Evolutionary conservation across 176 grass and related monocot species (phyloP), one percentile per base, ranked within the genome.

Genomic region (Zea mays): DNA sequence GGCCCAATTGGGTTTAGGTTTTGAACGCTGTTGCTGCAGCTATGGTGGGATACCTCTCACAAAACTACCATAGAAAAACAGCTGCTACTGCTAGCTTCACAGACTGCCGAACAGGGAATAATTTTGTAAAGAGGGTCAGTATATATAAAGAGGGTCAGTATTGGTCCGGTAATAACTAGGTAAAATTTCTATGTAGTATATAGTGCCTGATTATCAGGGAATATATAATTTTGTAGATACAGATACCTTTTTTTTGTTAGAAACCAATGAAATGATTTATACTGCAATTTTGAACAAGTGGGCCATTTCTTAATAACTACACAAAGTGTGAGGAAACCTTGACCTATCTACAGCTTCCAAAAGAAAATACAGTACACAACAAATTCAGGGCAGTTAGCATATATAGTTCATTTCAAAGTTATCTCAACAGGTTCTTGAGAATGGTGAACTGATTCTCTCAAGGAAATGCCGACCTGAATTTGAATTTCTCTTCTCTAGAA

Each of bases 401-500:
- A n/a, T n/a, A n/a, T 2, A 45, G 10, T 5, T 10, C 21, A 49
- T 48, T 48, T 79, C 45, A 0, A 60, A 63, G 70, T 52, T 19
- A 60, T 57, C 66, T 80, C 34, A 67, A 50, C 5, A 74, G 67
- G 13, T 70, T 4, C 20, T 6, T 43, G 10, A 69, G 41, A 81
- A 69, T 39, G 11, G 34, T 81, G 10, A 27, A 35, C 7, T 17
- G 11, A 61, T 27, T 59, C 21, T 34, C 10, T 0, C 5, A 62
- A 35, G 27, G 10, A 62, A 81, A 69, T 46, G 49, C 17, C 70
- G 19, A 27, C 17, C 8, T 37, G 38, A 9, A 40, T 65, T 63
- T 79, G 14, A 75, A 70, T 16, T 63, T 59, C 15, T 15, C 0
- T 27, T 75, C 1, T 69, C 74, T 86, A 15, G 56, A 61, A 76